phyloP scores from a whole-genome alignment of 1,139 yeast species.

The Williopsis jadinii region DNA sequence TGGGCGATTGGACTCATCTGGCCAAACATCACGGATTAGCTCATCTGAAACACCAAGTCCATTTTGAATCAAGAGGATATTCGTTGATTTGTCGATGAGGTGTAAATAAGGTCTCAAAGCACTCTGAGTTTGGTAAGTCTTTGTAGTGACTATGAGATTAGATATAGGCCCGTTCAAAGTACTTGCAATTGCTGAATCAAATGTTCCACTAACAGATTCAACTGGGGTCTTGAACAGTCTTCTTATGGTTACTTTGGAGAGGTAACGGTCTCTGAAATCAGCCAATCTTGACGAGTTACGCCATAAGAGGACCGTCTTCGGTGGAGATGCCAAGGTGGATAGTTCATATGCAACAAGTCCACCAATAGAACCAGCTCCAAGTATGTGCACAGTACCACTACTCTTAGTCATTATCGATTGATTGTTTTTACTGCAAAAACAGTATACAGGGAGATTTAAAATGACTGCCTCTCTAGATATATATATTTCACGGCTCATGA shows the following conservation, averaged over 20 bases:
- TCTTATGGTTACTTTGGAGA: slow-evolving; percentile 24
- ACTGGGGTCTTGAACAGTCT: slow-evolving; percentile 21
- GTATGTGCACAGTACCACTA: slow-evolving; percentile 12
- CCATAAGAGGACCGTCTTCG: slow-evolving; percentile 18
- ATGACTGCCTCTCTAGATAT: no score
- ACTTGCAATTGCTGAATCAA: slow-evolving; percentile 24
- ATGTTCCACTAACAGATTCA: slow-evolving; percentile 6
- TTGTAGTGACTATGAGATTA: slow-evolving; percentile 61
- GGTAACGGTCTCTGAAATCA: slow-evolving; percentile 21
- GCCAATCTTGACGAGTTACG: slow-evolving; percentile 21
- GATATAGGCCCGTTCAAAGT: slow-evolving; percentile 31
- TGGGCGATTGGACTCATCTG: slow-evolving; percentile 40
- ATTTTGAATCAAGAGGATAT: slow-evolving; percentile 70
- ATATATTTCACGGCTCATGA: no score
- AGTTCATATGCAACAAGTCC: slow-evolving; percentile 20
- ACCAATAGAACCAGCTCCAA: slow-evolving; percentile 23
- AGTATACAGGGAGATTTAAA: no score
- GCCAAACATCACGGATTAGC: slow-evolving; percentile 54
- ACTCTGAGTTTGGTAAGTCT: slow-evolving; percentile 51
- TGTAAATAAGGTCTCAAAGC: slow-evolving; percentile 42
- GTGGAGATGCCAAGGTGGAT: slow-evolving; percentile 11
- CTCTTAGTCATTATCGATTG: slow-evolving; percentile 1
- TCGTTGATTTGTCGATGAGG: slow-evolving; percentile 42
- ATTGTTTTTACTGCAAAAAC: no score
- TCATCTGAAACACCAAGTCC: slow-evolving; percentile 75